A percentile compares a stretch with the other conserved stretches of the same genome.
These are phyloP conservation scores for Isoetes engelmannii DNA, from an alignment of 83 land plant genomes.

Conservation along the genomic window DNA sequence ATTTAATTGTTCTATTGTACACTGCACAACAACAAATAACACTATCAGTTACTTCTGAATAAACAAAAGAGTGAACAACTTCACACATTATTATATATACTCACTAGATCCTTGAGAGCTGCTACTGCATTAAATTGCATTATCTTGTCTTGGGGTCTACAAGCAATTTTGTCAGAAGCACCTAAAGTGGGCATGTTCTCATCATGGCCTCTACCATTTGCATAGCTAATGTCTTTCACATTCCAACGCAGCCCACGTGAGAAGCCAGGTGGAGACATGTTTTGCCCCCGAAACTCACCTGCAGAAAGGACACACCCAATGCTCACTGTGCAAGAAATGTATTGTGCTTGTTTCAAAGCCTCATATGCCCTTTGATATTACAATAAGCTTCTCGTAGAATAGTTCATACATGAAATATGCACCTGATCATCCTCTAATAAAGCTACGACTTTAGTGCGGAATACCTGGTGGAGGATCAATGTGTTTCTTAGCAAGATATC, in stretches of 20 bases:
- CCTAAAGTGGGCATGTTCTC: background rate
- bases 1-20: background rate
- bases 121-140: background rate
- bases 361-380: too few species aligned
- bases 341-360: too few species aligned
- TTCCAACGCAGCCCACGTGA: background rate
- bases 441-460: too few species aligned
- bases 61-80: background rate
- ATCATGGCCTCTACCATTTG: background rate
- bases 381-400: too few species aligned
- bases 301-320: too few species aligned
- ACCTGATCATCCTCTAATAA: too few species aligned
- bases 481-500: conserved; percentile 44
- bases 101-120: background rate
- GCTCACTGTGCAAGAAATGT: too few species aligned
- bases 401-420: too few species aligned
- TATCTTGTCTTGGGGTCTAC: background rate
- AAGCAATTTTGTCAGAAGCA: background rate
- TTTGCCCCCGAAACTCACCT: too few species aligned
- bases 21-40: background rate
- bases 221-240: background rate
- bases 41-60: background rate
- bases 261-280: too few species aligned
- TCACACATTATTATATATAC: background rate
- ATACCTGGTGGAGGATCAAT: background rate